Evolutionary conservation across 108 stramenopile genomes (phyloP), one percentile per base, ranked within the genome.

Genomic region (Seminavis robusta): DNA sequence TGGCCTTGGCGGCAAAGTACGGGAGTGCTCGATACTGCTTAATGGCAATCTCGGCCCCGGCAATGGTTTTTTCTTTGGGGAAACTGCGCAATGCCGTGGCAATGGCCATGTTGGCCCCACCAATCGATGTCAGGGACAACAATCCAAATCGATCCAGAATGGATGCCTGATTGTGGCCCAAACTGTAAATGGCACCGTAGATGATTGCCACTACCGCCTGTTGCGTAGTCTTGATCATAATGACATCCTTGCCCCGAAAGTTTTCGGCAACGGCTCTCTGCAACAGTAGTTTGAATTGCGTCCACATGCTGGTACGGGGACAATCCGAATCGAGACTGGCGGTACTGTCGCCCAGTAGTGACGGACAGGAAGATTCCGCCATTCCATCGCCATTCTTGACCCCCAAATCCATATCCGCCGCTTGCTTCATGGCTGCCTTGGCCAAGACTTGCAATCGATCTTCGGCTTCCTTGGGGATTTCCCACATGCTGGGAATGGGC

Each of bases 1-100:
- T 37, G 7, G 95, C 94, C 71, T 97, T 97, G 39, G 89, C 77
- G 29, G 95, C 56, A 56, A 97, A 94, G 59, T 97, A 97, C 0
- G 96, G 95, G 28, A 84, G 56, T 3, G 90, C 83, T 23, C 86
- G 61, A 65, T 95, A 97, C 74, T 91, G 63, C 2, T 64, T 70
- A 4, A 61, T 65, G 20, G 70, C 78, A n/a, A 86, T 51, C 61
- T 95, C 94, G 8, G 47, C 50, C 1, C 74, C 68, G 8, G 92
- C 75, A 28, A 92, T 88, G 0, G 83, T 73, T 62, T 90, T 92
- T 47, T 95, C 94, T 48, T 86, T 87, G 23, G 94, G 88, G 56
- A 95, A 95, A 0, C 79, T 50, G 9, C 91, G 72, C 25, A 94
- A 70, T 8, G 92, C 86, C 7, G 74, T 65, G 13, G 93, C 89